Evolutionary conservation across 306 rosid species (phyloP), one percentile per base, ranked within the genome.

Genomic region (Vigna nakashimae): DNA sequence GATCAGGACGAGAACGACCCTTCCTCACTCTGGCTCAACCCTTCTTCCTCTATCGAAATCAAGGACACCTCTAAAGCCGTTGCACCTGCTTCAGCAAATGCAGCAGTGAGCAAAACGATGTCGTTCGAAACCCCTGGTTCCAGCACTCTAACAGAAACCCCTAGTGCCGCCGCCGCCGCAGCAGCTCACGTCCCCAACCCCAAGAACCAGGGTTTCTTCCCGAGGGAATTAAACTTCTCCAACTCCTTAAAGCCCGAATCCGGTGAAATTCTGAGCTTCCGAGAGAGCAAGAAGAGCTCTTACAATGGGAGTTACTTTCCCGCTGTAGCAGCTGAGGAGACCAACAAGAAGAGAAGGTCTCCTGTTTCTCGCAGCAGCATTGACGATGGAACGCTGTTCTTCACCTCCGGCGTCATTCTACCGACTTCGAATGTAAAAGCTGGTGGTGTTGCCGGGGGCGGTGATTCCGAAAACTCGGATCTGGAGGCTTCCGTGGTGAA

Each of bases 1-100:
- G 93, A 87, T 77, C 98, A 91, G 65, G 93, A 88, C 4, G 98
- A 95, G 69, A 91, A 83, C 69, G 99, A 95, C 26, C 98, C 98
- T 10, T 89, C 97, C 6, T 86, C 93, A 0, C 83, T 92, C 11
- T 95, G 98, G 99, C 65, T 95, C 40, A 88, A 71, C 56, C 96
- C 90, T 57, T 86, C 89, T 56, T 86, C 87, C 72, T 43, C 38
- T 20, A n/a, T 45, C 1, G 97, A 88, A 70, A 79, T 86, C 8
- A 83, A 87, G 55, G 96, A 90, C 16, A 83, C 93, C 0, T 65
- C 90, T 0, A 20, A 7, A 7, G 13, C 34, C 7, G 7, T 22
- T 2, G 8, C 63, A 0, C 16, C 70, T 60, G 0, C 36, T 42
- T 42, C 46, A 9, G 46, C 40, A 12, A 80, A 52, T 72, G 22